phyloP scores from a whole-genome alignment of 805 yeast genomes.

The Myxozyma neglecta region DNA sequence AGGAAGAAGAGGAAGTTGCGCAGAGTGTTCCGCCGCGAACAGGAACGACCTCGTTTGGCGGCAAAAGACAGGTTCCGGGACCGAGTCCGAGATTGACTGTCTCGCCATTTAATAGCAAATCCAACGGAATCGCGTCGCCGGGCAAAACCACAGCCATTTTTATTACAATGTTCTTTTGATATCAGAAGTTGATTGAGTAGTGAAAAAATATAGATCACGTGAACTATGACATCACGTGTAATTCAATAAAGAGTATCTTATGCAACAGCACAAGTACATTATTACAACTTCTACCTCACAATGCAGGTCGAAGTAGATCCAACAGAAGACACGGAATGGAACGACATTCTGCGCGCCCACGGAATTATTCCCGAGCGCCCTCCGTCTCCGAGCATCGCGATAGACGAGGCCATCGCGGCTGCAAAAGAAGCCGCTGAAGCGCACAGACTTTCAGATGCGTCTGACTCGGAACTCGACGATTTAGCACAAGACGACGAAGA shows the following conservation, averaged over 20 bases:
- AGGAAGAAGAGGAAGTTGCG: background rate
- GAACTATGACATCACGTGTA: background rate
- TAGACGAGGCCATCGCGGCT: conserved; percentile 85
- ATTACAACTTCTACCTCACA: background rate
- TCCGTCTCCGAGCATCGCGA: conserved; percentile 79
- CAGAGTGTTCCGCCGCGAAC: conserved; percentile 16
- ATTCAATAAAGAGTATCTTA: background rate
- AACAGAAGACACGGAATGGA: conserved; percentile 95
- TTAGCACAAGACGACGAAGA: conserved; percentile 95
- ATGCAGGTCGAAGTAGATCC: conserved; percentile 59
- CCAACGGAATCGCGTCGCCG: conserved; percentile 23
- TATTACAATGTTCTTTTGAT: background rate
- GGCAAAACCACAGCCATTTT: conserved; percentile 2
- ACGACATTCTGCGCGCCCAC: conserved; percentile 84
- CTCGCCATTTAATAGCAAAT: background rate
- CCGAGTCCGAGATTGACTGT: conserved; percentile 20
- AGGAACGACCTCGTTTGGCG: conserved; percentile 24
- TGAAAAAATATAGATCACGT: background rate
- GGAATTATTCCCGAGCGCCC: conserved; percentile 93
- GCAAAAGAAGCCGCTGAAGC: conserved; percentile 79
- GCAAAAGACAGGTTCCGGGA: conserved; percentile 24
- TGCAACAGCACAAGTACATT: background rate
- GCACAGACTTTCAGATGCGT: conserved; percentile 43
- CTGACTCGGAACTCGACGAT: conserved; percentile 54
- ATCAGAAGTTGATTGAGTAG: too few species aligned